A percentile compares a stretch with the other conserved stretches of the same genome.
Conservation (phyloP, 2,329 filamentous ascomycete species). For the Nothophaeocryptopus gaeumannii region DNA sequence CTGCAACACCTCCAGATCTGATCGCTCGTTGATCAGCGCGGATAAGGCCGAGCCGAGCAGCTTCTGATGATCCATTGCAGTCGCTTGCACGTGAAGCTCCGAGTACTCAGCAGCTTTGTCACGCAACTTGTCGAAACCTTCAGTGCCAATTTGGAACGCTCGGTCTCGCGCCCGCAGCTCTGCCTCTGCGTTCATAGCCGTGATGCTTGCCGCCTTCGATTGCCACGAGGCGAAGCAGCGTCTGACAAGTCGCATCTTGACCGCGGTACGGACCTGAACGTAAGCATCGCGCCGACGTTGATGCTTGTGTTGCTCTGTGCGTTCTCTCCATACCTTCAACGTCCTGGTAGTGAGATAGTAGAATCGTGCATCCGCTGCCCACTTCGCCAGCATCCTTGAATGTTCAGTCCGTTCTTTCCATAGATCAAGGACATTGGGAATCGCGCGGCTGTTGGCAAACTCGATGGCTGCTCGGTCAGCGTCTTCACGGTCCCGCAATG, state of each 20-base stretch:
- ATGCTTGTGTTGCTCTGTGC: conserved; percentile 51
- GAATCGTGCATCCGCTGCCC: conserved; percentile 56
- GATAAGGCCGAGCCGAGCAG: conserved; percentile 36
- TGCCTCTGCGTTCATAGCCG: conserved; percentile 42
- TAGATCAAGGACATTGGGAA: conserved; percentile 38
- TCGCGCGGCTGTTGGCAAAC: conserved; percentile 41
- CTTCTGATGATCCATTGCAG: conserved; percentile 27
- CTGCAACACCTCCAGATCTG: conserved; percentile 31
- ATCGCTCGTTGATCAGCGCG: conserved; percentile 27
- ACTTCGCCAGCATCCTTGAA: conserved; percentile 48
- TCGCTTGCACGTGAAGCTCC: conserved; percentile 35
- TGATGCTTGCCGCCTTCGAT: conserved; percentile 33
- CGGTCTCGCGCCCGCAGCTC: conserved; percentile 36
- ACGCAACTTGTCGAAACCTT: conserved; percentile 39
- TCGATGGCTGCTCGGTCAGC: conserved; percentile 39
- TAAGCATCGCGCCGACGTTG: conserved; percentile 56
- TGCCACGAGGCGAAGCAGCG: conserved; percentile 42
- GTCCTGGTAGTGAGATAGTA: conserved; percentile 53
- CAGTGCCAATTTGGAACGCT: conserved; percentile 31
- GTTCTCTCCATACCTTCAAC: conserved; percentile 52
- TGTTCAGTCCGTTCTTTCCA: conserved; percentile 42
- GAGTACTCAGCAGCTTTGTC: conserved; percentile 23
- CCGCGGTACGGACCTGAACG: conserved; percentile 49
- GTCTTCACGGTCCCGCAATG: conserved; percentile 33
- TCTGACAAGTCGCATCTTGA: conserved; percentile 55